phyloP scores from a whole-genome alignment of 106 monocot species.

The Phalaenopsis aphrodite region DNA sequence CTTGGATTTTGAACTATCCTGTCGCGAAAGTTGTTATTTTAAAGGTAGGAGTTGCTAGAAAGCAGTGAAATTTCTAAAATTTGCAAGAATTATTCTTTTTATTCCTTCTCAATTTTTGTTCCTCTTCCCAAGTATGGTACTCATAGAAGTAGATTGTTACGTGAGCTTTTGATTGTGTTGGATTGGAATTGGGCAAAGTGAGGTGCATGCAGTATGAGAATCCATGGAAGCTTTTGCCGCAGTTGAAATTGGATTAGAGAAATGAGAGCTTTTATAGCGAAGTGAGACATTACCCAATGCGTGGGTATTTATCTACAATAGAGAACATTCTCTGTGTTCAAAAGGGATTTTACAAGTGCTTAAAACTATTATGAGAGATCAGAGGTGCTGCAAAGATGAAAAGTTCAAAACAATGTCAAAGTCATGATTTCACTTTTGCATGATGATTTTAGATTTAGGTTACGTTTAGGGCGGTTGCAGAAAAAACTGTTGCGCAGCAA shows the following conservation, averaged over 20 bases:
- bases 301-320: conserved; percentile 71
- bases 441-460: neutral
- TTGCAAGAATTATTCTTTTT: conserved; percentile 44
- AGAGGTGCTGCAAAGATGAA: conserved; percentile 65
- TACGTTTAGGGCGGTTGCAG: too few relatives aligned
- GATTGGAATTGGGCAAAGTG: conserved; percentile 92
- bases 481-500: too few relatives aligned
- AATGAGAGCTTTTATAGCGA: conserved; percentile 70
- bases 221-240: conserved; percentile 69
- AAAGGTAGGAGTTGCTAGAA: conserved; percentile 20
- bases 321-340: conserved; percentile 76
- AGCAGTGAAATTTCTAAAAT: conserved; percentile 17
- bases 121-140: conserved; percentile 44
- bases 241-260: conserved; percentile 44
- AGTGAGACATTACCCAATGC: conserved; percentile 72
- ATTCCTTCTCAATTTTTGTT: conserved; percentile 52
- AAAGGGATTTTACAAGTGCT: conserved; percentile 69
- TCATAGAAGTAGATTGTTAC: conserved; percentile 43
- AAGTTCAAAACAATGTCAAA: conserved; percentile 27
- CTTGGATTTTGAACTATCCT: conserved; percentile 21
- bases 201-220: conserved; percentile 83
- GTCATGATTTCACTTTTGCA: neutral
- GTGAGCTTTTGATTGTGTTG: conserved; percentile 70
- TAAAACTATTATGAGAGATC: conserved; percentile 75
- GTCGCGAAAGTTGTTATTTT: conserved; percentile 21